Evolutionary conservation across 1,284 basidiomycete genomes (phyloP), one percentile per base, ranked within the genome.

Genomic region (Melampsora larici-populina): DNA sequence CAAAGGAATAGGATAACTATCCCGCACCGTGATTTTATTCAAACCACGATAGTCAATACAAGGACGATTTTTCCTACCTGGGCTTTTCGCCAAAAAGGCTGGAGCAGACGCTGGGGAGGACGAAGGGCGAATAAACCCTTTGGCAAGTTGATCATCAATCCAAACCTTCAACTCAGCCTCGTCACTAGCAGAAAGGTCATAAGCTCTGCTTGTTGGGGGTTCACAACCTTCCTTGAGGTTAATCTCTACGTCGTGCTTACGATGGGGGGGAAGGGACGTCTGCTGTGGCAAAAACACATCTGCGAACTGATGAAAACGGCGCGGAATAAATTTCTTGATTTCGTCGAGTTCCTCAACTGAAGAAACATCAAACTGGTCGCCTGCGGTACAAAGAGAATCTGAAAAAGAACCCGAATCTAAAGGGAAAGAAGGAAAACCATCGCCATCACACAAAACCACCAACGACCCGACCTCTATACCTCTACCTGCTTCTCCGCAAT

Each of bases 11-110:
- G 79, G 78, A 26, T 55, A 72, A 1, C 64, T 46, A 64, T 81
- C 71, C 58, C 79, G 78, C 4, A 81, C 55, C 0, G 79, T 79
- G 43, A 81, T 75, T 18, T 63, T 21, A 63, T 81, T 81, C 21
- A 79, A 51, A 5, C 18, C 55, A 11, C 78, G 9, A 40, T 79
- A 79, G 46, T 80, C 78, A 11, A 80, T 65, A 71, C 77, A 80
- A 17, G 78, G 72, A 9, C 79, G 31, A 8, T 78, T 55, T 0
- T 65, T 65, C n/a, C 77, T 79, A 63, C 79, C 80, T 71, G 75
- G 71, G 29, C 76, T 74, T 18, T 73, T 71, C 0, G 79, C 69
- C 43, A 79, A 80, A 36, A 81, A 78, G 3, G 79, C 67, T 1
- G 79, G 78, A 1, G 79, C 67, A 0, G 51, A 58, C 0, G 78